Percentiles rank a stretch among this genome's conserved stretches.
phyloP scores from a whole-genome alignment of 2,329 filamentous ascomycete genomes.

The Phoma sp. region DNA sequence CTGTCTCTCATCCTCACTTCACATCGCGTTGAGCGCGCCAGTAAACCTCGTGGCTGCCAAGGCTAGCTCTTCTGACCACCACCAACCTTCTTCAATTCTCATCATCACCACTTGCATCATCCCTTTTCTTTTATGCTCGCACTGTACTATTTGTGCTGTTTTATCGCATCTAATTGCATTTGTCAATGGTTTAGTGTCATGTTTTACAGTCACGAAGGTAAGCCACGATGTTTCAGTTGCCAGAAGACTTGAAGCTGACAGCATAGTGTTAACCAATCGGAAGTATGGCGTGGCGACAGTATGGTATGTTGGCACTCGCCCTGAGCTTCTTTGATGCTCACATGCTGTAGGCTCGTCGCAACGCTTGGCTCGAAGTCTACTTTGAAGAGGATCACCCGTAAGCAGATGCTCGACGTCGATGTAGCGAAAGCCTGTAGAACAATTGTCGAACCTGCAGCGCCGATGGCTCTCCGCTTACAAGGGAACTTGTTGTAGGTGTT shows the following conservation, averaged over 20 bases:
- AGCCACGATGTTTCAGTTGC: slow-evolving; percentile 39
- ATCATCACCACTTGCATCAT: background rate
- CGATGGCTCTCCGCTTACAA: slow-evolving; percentile 88
- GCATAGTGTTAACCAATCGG: slow-evolving; percentile 76
- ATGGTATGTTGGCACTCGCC: slow-evolving; percentile 67
- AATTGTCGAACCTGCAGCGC: slow-evolving; percentile 84
- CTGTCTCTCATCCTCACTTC: slow-evolving; percentile 25
- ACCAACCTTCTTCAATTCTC: background rate
- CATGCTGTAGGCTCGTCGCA: slow-evolving; percentile 77
- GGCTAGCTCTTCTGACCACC: background rate
- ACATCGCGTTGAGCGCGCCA: slow-evolving; percentile 27
- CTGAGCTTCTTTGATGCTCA: slow-evolving; percentile 24
- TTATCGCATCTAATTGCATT: slow-evolving; percentile 4
- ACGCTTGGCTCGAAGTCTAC: slow-evolving; percentile 79
- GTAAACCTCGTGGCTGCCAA: slow-evolving; percentile 18
- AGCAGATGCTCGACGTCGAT: slow-evolving; percentile 87
- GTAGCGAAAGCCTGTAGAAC: slow-evolving; percentile 85
- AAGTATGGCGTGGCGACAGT: slow-evolving; percentile 94
- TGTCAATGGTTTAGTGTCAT: slow-evolving; percentile 57
- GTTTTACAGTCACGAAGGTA: slow-evolving; percentile 97
- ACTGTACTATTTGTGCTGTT: slow-evolving; percentile 8
- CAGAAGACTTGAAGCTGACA: slow-evolving; percentile 26
- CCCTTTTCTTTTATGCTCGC: background rate
- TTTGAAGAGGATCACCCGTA: slow-evolving; percentile 78
- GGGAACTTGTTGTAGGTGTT: slow-evolving; percentile 76